Base-by-base conservation (phyloP, 345 rosid genomes). In the Passiflora organensis region DNA sequence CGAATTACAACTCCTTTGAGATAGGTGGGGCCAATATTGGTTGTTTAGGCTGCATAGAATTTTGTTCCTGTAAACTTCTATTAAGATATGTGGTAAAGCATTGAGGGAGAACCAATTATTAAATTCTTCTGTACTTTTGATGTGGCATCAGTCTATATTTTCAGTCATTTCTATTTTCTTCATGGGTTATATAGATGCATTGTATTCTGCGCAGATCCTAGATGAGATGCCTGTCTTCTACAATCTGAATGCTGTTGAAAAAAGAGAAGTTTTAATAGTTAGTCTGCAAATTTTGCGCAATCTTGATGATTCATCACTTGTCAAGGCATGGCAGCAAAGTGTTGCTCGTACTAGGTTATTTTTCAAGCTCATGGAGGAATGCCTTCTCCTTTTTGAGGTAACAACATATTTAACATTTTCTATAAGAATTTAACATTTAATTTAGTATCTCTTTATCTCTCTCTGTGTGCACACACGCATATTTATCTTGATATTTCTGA, bases 191-290 rank as follows among this genome's bases (percentile, higher is more conserved):
- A 64, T 55, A 10, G 24, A 44, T 60, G 51, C 56, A 54, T 42
- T 71, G 55, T 69, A 28, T 19, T 48, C 32, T 64, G 24, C 77
- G 89, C 95, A 93, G 99, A 93, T 93, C 68, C 76, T 93, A 38
- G 99, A 93, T 73, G 99, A 93, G 82, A 93, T 93, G 99, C 99
- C 99, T 41, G 95, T 93, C 50, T 93, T 89, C 70, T 93, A 93
- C 82, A 89, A 86, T 67, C 80, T 93, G 70, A 93, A 82, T 82
- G 83, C 91, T 25, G 80, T 81, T 62, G 99, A 89, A 71, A 93
- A 93, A 83, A 95, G 95, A 62, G 99, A 93, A 85, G 96, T 86
- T 70, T 71, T 93, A 60, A 82, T 93, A 62, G 91, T 80, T 57
- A 81, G 83, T 63, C 62, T 93, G 82, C 97, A 93, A 84, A 84